Conservation (phyloP, 2,329 filamentous ascomycete species). For the Incumbomyces lentus region DNA sequence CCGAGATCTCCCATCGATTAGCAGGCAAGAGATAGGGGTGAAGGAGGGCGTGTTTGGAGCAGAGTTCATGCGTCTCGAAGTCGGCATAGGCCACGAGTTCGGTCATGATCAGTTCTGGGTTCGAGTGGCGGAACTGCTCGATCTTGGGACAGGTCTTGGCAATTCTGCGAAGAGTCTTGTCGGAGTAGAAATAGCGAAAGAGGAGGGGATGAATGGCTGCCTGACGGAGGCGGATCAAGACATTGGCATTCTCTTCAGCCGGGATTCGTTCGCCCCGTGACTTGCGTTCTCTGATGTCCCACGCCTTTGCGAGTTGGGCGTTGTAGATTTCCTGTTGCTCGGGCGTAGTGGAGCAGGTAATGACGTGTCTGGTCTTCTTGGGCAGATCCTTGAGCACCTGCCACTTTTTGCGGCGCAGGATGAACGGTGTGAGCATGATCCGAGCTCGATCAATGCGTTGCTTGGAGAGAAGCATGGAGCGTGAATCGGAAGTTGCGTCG, state of each 20-base stretch:
- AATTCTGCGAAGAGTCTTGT: constrained; percentile 67
- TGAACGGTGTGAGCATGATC: constrained; percentile 89
- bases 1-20: constrained; percentile 60
- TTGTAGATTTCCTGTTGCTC: constrained; percentile 66
- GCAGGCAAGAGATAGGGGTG: constrained; percentile 48
- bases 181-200: constrained; percentile 69
- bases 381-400: constrained; percentile 80
- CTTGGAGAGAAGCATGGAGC: constrained; percentile 73
- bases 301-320: constrained; percentile 52
- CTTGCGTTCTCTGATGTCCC: constrained; percentile 50
- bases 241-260: constrained; percentile 48
- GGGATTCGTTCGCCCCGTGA: constrained; percentile 45
- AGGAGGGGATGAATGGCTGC: constrained; percentile 86
- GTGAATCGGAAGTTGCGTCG: constrained; percentile 26
- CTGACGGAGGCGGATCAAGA: constrained; percentile 84
- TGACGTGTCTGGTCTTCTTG: constrained; percentile 63
- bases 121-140: constrained; percentile 42
- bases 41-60: constrained; percentile 42
- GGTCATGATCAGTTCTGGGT: constrained; percentile 43
- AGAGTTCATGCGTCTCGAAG: constrained; percentile 52
- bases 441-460: constrained; percentile 79
- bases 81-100: constrained; percentile 49
- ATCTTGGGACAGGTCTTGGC: constrained; percentile 63
- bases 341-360: constrained; percentile 68
- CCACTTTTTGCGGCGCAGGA: constrained; percentile 83